These are phyloP conservation scores for Serendipita vermifera DNA, from an alignment of 768 basidiomycete species.

Conservation along the genomic window DNA sequence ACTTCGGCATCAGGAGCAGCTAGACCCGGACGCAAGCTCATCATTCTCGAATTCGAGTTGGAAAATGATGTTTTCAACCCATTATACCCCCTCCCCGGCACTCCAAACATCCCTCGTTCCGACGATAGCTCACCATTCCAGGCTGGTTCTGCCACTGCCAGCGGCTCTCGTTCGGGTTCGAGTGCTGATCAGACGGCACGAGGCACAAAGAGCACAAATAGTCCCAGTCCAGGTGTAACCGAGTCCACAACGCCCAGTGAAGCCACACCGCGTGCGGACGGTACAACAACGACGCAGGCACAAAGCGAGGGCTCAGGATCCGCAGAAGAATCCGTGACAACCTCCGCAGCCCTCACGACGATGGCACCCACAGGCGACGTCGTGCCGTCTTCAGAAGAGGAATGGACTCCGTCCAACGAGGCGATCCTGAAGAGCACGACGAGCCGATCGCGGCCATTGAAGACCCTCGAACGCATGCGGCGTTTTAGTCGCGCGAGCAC, in stretches of 20 bases:
- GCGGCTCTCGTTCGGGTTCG: constrained; percentile 9
- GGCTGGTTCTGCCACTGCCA: constrained; percentile 7
- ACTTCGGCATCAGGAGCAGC: background rate
- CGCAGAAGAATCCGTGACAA: background rate
- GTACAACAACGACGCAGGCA: background rate
- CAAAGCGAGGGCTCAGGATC: constrained; percentile 5
- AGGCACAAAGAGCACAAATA: constrained; percentile 11
- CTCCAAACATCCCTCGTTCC: constrained; percentile 14
- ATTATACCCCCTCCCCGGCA: constrained; percentile 36
- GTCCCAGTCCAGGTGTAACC: constrained; percentile 15
- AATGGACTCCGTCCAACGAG: constrained; percentile 39
- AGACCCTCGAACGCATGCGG: constrained; percentile 55
- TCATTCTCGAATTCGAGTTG: constrained; percentile 71
- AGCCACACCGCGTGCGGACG: constrained; percentile 9
- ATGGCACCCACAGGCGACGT: background rate
- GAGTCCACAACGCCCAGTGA: constrained; percentile 15
- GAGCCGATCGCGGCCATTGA: constrained; percentile 49
- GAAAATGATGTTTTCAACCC: constrained; percentile 60
- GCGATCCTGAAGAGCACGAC: constrained; percentile 63
- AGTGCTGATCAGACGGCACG: constrained; percentile 9
- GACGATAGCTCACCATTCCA: constrained; percentile 6
- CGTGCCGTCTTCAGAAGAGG: constrained; percentile 14
- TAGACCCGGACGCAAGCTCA: constrained; percentile 24
- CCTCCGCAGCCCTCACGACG: background rate
- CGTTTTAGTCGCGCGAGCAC: constrained; percentile 28